These are phyloP conservation scores for Termitomyces eurrhizus DNA, from an alignment of 768 basidiomycete species.

Conservation along the genomic window DNA sequence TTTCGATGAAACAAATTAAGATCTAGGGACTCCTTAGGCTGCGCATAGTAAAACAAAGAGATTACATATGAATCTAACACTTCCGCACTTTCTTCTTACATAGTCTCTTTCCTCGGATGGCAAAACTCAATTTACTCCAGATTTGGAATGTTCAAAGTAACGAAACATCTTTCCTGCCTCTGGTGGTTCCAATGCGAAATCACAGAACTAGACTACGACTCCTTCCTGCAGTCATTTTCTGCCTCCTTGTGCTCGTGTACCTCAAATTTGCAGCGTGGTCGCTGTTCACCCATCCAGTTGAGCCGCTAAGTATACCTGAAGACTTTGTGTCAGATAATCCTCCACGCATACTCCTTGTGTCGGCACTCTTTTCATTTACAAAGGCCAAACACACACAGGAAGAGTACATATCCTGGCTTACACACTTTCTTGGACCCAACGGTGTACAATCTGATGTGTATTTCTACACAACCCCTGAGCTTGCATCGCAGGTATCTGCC, in stretches of 20 bases:
- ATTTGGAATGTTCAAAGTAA: background rate
- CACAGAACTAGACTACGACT: background rate
- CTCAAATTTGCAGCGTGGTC: background rate
- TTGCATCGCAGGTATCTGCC: slow-evolving; percentile 28
- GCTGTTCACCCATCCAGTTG: background rate
- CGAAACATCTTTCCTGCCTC: background rate
- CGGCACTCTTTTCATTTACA: slow-evolving; percentile 49
- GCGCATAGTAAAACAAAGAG: background rate
- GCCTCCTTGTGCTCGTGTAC: background rate
- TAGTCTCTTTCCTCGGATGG: background rate
- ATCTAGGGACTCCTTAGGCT: too few relatives aligned
- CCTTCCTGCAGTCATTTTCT: background rate
- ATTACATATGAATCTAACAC: background rate
- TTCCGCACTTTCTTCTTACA: background rate
- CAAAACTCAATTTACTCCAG: background rate
- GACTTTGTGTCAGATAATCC: background rate
- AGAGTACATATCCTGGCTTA: slow-evolving; percentile 44
- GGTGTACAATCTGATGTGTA: slow-evolving; percentile 41
- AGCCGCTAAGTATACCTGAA: background rate
- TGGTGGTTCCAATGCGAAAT: too few relatives aligned
- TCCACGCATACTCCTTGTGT: slow-evolving; percentile 44
- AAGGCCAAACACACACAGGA: slow-evolving; percentile 44
- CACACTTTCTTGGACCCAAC: slow-evolving; percentile 37
- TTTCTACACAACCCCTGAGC: slow-evolving; percentile 44
- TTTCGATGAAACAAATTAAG: too few relatives aligned